phyloP scores from a whole-genome alignment of 306 rosid species.

The Cucumis hystrix region DNA sequence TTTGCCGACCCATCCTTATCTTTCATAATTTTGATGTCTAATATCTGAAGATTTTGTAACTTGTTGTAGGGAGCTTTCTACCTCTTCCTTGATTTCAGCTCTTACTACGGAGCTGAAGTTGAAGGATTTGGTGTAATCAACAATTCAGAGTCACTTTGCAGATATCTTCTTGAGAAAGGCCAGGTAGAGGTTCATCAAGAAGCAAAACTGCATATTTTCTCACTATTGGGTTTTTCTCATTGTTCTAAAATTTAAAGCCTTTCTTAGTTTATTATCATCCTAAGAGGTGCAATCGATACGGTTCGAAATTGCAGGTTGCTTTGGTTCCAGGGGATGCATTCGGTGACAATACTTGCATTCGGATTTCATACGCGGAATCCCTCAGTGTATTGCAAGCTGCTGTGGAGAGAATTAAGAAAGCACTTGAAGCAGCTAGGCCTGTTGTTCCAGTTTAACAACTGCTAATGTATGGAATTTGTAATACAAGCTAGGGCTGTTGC shows the following conservation, averaged over 20 bases:
- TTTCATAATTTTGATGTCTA: background rate
- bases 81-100: conserved; percentile 78
- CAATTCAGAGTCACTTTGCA: conserved; percentile 72
- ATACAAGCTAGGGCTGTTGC: background rate
- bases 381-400: conserved; percentile 68
- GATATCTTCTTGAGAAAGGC: conserved; percentile 66
- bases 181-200: conserved; percentile 39
- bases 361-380: conserved; percentile 85
- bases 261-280: background rate
- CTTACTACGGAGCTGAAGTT: conserved; percentile 64
- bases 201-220: background rate
- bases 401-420: conserved; percentile 68
- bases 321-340: conserved; percentile 89
- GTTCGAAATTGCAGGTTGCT: conserved; percentile 55
- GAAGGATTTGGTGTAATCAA: conserved; percentile 79
- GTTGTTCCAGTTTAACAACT: conserved; percentile 31
- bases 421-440: conserved; percentile 32
- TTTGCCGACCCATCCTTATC: background rate
- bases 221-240: background rate
- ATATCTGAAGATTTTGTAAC: background rate
- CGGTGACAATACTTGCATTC: conserved; percentile 76
- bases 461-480: background rate
- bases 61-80: conserved; percentile 86
- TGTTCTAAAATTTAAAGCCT: background rate
- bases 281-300: background rate